Percentiles rank a stretch among this genome's conserved stretches.
Conservation (phyloP, 2,329 filamentous ascomycete genomes). For the Colletotrichum sublineola region DNA sequence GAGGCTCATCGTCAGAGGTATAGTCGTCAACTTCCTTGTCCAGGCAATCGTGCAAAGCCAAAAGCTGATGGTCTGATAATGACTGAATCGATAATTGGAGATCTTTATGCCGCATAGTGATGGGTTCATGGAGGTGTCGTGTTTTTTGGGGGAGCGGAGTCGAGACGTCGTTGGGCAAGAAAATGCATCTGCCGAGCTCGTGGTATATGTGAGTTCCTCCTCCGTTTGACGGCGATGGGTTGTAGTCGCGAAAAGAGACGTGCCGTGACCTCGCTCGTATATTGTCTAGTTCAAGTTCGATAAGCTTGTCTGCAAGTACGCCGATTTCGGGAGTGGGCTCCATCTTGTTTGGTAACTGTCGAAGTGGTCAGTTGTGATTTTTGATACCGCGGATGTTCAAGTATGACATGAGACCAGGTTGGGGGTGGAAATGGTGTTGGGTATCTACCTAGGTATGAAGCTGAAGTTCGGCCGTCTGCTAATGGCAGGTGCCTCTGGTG, state of each 20-base stretch:
- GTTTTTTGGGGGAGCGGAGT: background rate
- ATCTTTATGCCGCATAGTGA: background rate
- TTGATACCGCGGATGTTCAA: background rate
- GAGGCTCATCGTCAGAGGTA: background rate
- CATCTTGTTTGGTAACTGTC: background rate
- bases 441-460: background rate
- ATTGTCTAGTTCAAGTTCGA: conserved; percentile 41
- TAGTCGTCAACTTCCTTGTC: background rate
- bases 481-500: background rate
- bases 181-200: background rate
- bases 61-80: background rate
- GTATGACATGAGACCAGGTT: no score
- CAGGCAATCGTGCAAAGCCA: background rate
- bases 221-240: background rate
- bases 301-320: background rate
- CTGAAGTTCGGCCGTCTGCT: background rate
- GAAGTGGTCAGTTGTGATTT: background rate
- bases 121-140: background rate
- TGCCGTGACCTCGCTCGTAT: conserved; percentile 4
- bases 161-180: conserved; percentile 3
- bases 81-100: background rate
- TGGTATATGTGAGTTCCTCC: background rate
- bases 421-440: background rate
- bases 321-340: background rate
- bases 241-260: background rate